Evolutionary conservation across 345 rosid genomes (phyloP), one percentile per base, ranked within the genome.

Genomic region (Mercurialis annua): DNA sequence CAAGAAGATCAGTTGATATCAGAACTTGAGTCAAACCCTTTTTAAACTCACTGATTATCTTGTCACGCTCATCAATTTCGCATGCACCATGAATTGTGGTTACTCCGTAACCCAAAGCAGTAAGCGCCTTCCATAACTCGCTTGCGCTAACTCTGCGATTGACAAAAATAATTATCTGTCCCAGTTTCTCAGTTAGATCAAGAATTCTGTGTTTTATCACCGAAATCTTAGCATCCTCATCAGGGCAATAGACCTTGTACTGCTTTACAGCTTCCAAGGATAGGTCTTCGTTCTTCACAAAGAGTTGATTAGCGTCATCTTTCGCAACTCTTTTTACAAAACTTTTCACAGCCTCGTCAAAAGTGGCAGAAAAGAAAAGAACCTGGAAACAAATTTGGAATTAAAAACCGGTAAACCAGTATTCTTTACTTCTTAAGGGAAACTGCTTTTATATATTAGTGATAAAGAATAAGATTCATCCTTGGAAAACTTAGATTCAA

Each of bases 351-450:
- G 70, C 65, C 51, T 94, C 98, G 17, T 81, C 85, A 65, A 94
- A 91, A 16, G 99, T 94, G 23, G 99, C 98, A 65, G 99, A 94
- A 76, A 94, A 91, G 24, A 94, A 81, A 70, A 94, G 93, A 70
- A 89, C 91, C 97, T 91, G 79, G 18, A 53, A 60, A 64, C 9
- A 56, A 31, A 53, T 7, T 53, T 38, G 21, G 53, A 48, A 53
- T 66, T 31, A 59, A 21, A 59, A 3, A 18, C 27, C 60, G 40
- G 64, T 49, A 29, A 58, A 12, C 47, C 3, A 51, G 21, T 49
- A 14, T 48, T 59, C 40, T 18, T 21, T 27, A 55, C 18, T 20
- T 56, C 46, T 21, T 20, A 6, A 33, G 40, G 34, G 43, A 15
- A 63, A 40, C 2, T 40, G 29, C 40, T 59, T 59, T 38, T 6